Conservation (phyloP, 805 yeast species). For the Sugiyamaella floridensis region DNA sequence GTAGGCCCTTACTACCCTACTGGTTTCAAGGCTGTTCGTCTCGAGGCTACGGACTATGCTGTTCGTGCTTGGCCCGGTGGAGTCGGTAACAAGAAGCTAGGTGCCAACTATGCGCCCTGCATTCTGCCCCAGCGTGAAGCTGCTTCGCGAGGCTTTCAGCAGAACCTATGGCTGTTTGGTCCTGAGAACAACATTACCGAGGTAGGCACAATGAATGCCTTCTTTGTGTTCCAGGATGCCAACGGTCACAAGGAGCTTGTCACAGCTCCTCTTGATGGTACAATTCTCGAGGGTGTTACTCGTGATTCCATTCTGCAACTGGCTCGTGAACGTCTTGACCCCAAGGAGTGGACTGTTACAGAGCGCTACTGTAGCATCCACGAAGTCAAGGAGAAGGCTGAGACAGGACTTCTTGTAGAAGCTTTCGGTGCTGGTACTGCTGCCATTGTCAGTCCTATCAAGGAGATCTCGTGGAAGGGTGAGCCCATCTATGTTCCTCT, state of each 20-base stretch:
- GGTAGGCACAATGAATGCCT: constrained; percentile 96
- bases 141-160: constrained; percentile 86
- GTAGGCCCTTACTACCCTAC: constrained; percentile 95
- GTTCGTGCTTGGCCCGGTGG: constrained; percentile 99
- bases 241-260: constrained; percentile 85
- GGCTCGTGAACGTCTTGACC: constrained; percentile 67
- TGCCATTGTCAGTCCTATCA: constrained; percentile 91
- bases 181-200: constrained; percentile 83
- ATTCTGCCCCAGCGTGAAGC: constrained; percentile 86
- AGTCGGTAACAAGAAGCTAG: constrained; percentile 90
- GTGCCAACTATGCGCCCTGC: constrained; percentile 97
- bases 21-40: constrained; percentile 89
- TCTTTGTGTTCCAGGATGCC: constrained; percentile 71
- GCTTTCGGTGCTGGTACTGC: constrained; percentile 98
- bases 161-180: constrained; percentile 94
- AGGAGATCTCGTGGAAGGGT: constrained; percentile 76
- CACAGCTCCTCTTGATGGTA: constrained; percentile 96
- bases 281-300: constrained; percentile 93
- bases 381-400: constrained; percentile 74
- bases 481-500: constrained; percentile 71
- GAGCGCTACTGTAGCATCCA: constrained; percentile 79
- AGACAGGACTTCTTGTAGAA: constrained; percentile 78
- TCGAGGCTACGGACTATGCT: constrained; percentile 93
- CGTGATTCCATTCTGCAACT: constrained; percentile 79
- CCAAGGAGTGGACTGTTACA: constrained; percentile 69